Evolutionary conservation across 2,329 filamentous ascomycete genomes (phyloP).

Genomic region (Ceratocystis variospora): DNA sequence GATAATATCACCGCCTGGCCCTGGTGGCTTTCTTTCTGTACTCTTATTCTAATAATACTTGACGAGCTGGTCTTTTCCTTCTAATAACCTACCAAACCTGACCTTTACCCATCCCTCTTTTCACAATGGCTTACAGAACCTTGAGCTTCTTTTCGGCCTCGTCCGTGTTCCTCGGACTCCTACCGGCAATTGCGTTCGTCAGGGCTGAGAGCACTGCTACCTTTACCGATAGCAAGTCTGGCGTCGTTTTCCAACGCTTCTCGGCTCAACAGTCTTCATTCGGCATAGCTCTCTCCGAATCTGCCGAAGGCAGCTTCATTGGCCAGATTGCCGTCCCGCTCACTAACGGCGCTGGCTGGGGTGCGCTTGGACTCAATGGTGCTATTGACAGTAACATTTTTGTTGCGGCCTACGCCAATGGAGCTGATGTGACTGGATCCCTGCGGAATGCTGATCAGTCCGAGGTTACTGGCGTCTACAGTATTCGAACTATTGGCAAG

Average conservation of each 20-base stretch:
- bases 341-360: constrained; percentile 31
- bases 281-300: constrained; percentile 31
- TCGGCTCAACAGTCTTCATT: constrained; percentile 28
- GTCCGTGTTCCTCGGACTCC: constrained; percentile 15
- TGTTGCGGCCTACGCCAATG: constrained; percentile 33
- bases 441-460: constrained; percentile 34
- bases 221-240: constrained; percentile 17
- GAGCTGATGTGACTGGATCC: constrained; percentile 28
- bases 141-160: constrained; percentile 12
- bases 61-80: background rate
- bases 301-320: constrained; percentile 30
- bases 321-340: constrained; percentile 33
- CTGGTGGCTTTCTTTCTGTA: constrained; percentile 18
- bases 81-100: background rate
- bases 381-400: constrained; percentile 34
- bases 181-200: background rate
- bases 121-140: constrained; percentile 14
- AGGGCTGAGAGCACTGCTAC: constrained; percentile 8
- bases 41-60: constrained; percentile 2
- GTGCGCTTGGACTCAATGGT: constrained; percentile 32
- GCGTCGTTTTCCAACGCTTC: constrained; percentile 25
- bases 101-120: constrained; percentile 1
- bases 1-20: constrained; percentile 12
- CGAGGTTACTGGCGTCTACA: constrained; percentile 31
- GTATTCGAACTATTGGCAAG: constrained; percentile 29